Evolutionary conservation across 208 protist genomes (phyloP), one percentile per base, ranked within the genome.

Genomic region (Herpetomonas tarakana): DNA sequence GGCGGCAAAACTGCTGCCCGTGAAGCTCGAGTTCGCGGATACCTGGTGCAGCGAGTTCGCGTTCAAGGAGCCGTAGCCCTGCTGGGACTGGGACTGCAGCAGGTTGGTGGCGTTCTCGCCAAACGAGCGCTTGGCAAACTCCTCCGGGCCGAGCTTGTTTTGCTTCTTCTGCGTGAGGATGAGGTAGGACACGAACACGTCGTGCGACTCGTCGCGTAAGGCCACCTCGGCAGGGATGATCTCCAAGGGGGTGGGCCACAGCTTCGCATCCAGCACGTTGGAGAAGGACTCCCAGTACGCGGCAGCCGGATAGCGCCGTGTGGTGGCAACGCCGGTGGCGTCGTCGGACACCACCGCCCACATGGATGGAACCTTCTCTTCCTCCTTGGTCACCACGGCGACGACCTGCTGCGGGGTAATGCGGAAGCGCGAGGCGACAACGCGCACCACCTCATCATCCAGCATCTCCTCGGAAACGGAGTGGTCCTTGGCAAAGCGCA

Each of bases 61-160:
- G 71, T 90, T 93, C 26, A 93, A 67, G 12, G 83, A 86, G 51
- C 86, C 86, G 62, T 93, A 93, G n/a, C 86, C 86, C 31, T 90
- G 71, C 57, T 74, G 70, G 0, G 80, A 81, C 58, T 84, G 68
- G 29, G 73, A 78, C 52, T 81, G 52, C 19, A 93, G 58, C 16
- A 90, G 52, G 19, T 74, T 81, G 57, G 56, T 72, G 4, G 80
- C 74, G 35, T 51, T 78, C 25, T 81, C 74, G 31, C 73, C 74
- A 25, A 78, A 71, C 26, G 71, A 73, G 19, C 52, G 50, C 51
- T 76, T 77, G 12, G 68, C 38, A 56, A 78, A 39, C 58, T 79
- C 65, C 39, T 77, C 69, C 14, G 72, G 80, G 21, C 71, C 71
- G 9, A 86, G 50, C 44, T 72, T 75, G 58, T 70, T 80, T 50